Conservation (phyloP, 495 filamentous ascomycete species). For the Aspergillus cristatus region DNA sequence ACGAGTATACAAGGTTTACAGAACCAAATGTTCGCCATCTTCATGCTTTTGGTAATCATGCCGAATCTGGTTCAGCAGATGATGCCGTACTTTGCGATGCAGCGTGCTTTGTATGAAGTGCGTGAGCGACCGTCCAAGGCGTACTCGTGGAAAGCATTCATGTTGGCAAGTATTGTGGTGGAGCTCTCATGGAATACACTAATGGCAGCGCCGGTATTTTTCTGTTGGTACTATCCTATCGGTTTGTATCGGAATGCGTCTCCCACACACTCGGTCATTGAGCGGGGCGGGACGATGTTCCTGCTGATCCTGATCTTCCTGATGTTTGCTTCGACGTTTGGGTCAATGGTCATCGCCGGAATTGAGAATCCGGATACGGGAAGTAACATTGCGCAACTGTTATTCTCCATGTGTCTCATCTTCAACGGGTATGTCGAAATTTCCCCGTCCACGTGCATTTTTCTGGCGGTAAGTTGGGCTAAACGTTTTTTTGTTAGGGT, state of each 20-base stretch:
- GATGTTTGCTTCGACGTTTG: constrained; percentile 43
- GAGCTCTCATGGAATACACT: constrained; percentile 70
- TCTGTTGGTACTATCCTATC: constrained; percentile 76
- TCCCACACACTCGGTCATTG: constrained; percentile 42
- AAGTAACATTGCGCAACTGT: constrained; percentile 54
- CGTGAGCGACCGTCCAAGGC: constrained; percentile 78
- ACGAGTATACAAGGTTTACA: constrained; percentile 70
- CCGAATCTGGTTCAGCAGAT: constrained; percentile 70
- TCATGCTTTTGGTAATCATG: constrained; percentile 73
- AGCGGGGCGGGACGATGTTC: constrained; percentile 60
- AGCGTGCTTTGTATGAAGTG: constrained; percentile 73
- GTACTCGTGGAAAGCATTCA: constrained; percentile 77
- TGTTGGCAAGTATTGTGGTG: constrained; percentile 66
- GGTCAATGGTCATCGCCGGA: constrained; percentile 55
- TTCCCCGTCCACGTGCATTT: neutral
- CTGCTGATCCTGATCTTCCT: constrained; percentile 41
- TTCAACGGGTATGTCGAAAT: constrained; percentile 47
- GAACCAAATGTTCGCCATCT: constrained; percentile 81
- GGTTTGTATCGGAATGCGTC: constrained; percentile 64
- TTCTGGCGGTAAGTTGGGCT: neutral
- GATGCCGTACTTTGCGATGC: constrained; percentile 74
- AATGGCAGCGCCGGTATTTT: constrained; percentile 58
- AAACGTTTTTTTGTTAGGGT: constrained; percentile 40
- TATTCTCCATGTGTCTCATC: constrained; percentile 59
- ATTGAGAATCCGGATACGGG: constrained; percentile 58